Conservation (phyloP, 495 filamentous ascomycete species). For the Hyaloscypha bicolor region DNA sequence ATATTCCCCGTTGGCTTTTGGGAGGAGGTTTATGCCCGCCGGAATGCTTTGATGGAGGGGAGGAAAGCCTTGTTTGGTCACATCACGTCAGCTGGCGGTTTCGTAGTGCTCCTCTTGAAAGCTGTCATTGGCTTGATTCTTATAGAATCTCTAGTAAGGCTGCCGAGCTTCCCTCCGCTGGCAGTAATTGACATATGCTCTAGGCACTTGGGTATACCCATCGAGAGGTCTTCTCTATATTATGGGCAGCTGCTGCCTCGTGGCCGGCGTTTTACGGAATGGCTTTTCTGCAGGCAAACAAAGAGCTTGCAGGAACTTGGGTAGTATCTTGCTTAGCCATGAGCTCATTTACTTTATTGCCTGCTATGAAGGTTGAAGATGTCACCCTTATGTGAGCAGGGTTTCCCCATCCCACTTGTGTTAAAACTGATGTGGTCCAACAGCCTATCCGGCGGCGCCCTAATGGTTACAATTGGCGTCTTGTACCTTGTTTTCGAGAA, state of each 20-base stretch:
- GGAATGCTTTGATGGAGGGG: conserved; percentile 69
- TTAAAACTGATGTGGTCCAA: background rate
- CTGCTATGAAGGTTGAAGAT: conserved; percentile 83
- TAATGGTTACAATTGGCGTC: conserved; percentile 80
- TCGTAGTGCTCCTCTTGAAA: conserved; percentile 63
- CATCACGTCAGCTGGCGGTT: conserved; percentile 57
- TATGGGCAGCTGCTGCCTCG: conserved; percentile 72
- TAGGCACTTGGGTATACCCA: conserved; percentile 80
- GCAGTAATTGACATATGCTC: background rate
- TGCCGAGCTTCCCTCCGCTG: background rate
- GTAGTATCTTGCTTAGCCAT: conserved; percentile 73
- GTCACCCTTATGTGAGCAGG: conserved; percentile 71
- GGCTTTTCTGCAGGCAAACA: conserved; percentile 68
- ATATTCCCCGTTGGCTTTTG: conserved; percentile 94
- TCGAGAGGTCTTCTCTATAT: conserved; percentile 81
- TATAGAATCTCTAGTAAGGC: conserved; percentile 79
- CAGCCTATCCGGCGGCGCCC: conserved; percentile 72
- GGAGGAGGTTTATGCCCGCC: conserved; percentile 89
- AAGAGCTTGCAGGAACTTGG: conserved; percentile 70
- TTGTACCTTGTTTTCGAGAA: conserved; percentile 85
- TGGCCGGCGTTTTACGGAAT: conserved; percentile 80
- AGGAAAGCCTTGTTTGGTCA: conserved; percentile 68
- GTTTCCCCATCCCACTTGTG: background rate
- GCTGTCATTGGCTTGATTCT: conserved; percentile 66
- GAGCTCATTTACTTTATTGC: conserved; percentile 89